phyloP scores from a whole-genome alignment of 2,329 filamentous ascomycete species.

The Epicoccum sorghinum region DNA sequence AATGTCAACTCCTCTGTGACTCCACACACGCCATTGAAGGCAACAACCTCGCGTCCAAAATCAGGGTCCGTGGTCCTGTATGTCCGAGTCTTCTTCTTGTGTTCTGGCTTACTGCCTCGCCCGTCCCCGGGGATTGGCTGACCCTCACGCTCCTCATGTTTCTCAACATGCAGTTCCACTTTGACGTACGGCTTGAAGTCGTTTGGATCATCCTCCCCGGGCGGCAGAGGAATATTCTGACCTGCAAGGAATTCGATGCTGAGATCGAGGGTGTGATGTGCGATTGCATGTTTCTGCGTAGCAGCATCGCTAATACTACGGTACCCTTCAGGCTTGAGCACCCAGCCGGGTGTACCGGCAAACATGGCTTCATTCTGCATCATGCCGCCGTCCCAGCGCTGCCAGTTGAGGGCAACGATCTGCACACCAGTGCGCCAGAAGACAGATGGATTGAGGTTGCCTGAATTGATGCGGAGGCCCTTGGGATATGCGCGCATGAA shows the following conservation, averaged over 20 bases:
- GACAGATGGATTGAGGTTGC: slow-evolving; percentile 81
- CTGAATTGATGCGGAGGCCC: slow-evolving; percentile 79
- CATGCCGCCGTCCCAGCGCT: slow-evolving; percentile 87
- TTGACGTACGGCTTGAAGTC: slow-evolving; percentile 77
- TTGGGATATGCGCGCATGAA: slow-evolving; percentile 91
- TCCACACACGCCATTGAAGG: slow-evolving; percentile 51
- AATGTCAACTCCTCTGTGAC: slow-evolving; percentile 57
- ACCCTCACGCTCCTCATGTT: slow-evolving; percentile 55
- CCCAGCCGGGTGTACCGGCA: slow-evolving; percentile 78
- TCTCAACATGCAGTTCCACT: slow-evolving; percentile 81
- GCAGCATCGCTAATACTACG: slow-evolving; percentile 51
- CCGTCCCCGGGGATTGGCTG: slow-evolving; percentile 54
- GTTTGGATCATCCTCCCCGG: slow-evolving; percentile 58
- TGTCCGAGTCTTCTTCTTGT: slow-evolving; percentile 54
- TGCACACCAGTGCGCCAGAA: slow-evolving; percentile 92
- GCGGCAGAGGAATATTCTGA: slow-evolving; percentile 74
- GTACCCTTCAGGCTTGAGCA: slow-evolving; percentile 81
- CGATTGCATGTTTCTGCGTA: slow-evolving; percentile 54
- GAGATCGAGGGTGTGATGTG: slow-evolving; percentile 66
- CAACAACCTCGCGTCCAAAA: slow-evolving; percentile 52
- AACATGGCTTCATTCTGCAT: slow-evolving; percentile 98
- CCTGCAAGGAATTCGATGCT: slow-evolving; percentile 76
- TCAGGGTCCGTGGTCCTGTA: slow-evolving; percentile 53
- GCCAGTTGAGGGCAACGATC: slow-evolving; percentile 93
- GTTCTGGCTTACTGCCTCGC: slow-evolving; percentile 60